Percentiles rank a stretch among this genome's conserved stretches.
These are phyloP conservation scores for Aquilaria malaccensis DNA, from an alignment of 345 rosid species.

Conservation along the genomic window DNA sequence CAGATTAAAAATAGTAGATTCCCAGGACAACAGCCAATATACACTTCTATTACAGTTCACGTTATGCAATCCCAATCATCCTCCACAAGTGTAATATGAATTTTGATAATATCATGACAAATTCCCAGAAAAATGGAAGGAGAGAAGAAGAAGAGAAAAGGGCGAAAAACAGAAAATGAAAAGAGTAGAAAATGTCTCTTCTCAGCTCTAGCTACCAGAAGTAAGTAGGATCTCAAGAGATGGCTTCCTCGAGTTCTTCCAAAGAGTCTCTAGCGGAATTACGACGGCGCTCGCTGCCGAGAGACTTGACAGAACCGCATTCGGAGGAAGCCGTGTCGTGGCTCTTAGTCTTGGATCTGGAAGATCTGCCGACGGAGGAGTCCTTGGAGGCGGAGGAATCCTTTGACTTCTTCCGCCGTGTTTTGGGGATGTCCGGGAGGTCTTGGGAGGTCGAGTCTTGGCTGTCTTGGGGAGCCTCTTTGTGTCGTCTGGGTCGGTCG, in stretches of 20 bases:
- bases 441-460: conserved; percentile 16
- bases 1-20: no score
- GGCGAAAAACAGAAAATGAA: no score
- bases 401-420: conserved; percentile 45
- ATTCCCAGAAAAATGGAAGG: no score
- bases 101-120: no score
- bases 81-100: no score
- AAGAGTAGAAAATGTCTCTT: no score
- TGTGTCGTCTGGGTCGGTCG: conserved; percentile 20
- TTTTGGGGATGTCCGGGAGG: conserved; percentile 31
- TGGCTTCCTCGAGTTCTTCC: conserved; percentile 7
- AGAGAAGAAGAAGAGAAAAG: no score
- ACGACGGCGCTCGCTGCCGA: conserved; percentile 11
- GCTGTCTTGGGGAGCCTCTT: conserved; percentile 17
- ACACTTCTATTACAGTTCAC: no score
- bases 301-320: conserved; percentile 16
- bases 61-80: no score
- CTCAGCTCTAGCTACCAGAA: no score
- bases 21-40: no score
- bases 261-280: conserved; percentile 12
- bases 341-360: conserved; percentile 16
- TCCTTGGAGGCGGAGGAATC: conserved; percentile 23
- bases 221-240: no score
- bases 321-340: conserved; percentile 33
- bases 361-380: conserved; percentile 10